Percentiles rank a stretch among this genome's conserved stretches.
phyloP scores from a whole-genome alignment of 371 early-diverging fungal genomes.

The Circinella umbellata region DNA sequence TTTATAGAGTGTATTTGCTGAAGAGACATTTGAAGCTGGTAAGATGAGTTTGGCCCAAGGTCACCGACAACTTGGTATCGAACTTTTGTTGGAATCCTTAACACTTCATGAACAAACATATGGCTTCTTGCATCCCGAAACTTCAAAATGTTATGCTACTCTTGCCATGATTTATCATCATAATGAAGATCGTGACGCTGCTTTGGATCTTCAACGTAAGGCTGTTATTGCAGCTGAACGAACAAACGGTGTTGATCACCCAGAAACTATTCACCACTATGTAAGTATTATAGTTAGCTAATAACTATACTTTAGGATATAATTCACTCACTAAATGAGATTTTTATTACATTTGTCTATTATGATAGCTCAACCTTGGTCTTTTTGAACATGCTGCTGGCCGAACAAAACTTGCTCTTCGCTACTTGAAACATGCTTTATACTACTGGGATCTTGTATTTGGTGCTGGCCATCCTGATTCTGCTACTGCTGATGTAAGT shows the following conservation, averaged over 20 bases:
- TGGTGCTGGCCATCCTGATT: constrained; percentile 82
- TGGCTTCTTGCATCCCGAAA: constrained; percentile 90
- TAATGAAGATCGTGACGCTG: constrained; percentile 74
- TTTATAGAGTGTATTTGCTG: constrained; percentile 74
- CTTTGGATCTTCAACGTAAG: constrained; percentile 83
- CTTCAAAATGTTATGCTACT: constrained; percentile 84
- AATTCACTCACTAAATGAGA: too few relatives aligned
- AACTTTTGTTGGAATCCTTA: constrained; percentile 83
- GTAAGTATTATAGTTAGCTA: constrained; percentile 37
- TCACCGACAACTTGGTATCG: constrained; percentile 78
- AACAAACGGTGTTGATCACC: constrained; percentile 84
- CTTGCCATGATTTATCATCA: constrained; percentile 89
- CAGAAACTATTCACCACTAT: constrained; percentile 91
- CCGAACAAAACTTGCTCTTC: constrained; percentile 77
- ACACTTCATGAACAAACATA: constrained; percentile 91
- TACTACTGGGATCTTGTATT: constrained; percentile 83
- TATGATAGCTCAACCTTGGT: constrained; percentile 74
- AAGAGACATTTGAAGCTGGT: constrained; percentile 90
- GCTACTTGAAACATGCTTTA: constrained; percentile 81
- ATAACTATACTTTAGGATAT: neutral
- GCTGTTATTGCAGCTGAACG: constrained; percentile 88
- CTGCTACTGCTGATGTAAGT: constrained; percentile 82
- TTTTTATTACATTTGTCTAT: neutral
- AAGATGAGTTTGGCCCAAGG: constrained; percentile 82
- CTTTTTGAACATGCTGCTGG: constrained; percentile 87